Evolutionary conservation across 352 stramenopile genomes (phyloP), one percentile per base, ranked within the genome.

Genomic region (Blastocystis sp.): DNA sequence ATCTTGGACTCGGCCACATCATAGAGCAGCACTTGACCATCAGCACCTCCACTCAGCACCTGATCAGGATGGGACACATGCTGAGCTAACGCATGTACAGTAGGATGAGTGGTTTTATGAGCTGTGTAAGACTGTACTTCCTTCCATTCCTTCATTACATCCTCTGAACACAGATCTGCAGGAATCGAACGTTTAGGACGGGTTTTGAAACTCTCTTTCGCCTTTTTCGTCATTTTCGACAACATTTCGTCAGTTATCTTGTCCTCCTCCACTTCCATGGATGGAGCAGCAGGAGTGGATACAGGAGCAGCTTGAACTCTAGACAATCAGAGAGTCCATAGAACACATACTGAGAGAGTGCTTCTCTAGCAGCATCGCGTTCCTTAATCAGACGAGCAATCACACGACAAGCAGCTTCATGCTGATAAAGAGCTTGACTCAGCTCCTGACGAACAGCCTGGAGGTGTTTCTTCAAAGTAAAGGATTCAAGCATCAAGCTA

Each of bases 381-480:
- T 94, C 95, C 37, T 90, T 90, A 61, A 93, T 93, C 7, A 98
- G 86, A 19, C 95, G 91, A 29, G 95, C 94, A 86, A 98, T 96
- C 29, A 98, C 95, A 83, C 94, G 92, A 69, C 95, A 95, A 9
- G 94, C 94, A 6, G 95, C 95, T 90, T 98, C 95, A 89, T 97
- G 95, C 91, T 98, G 94, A 90, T 97, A 97, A 71, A 98, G 90
- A 21, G 95, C 94, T 67, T 96, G 93, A 67, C 91, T 94, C 6
- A 98, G 91, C 89, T 98, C 95, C 77, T 94, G 91, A 56, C 94
- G 92, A n/a, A 95, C 97, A 85, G 96, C 94, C 89, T 97, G 92
- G 32, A 97, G 86, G 78, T 96, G 92, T 88, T 96, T 92, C 75
- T 95, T 94, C 12, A 96, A 93, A 80, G 95, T 93, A 88, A 97